phyloP scores from a whole-genome alignment of 2,329 filamentous ascomycete genomes.

The Lachnellula occidentalis region DNA sequence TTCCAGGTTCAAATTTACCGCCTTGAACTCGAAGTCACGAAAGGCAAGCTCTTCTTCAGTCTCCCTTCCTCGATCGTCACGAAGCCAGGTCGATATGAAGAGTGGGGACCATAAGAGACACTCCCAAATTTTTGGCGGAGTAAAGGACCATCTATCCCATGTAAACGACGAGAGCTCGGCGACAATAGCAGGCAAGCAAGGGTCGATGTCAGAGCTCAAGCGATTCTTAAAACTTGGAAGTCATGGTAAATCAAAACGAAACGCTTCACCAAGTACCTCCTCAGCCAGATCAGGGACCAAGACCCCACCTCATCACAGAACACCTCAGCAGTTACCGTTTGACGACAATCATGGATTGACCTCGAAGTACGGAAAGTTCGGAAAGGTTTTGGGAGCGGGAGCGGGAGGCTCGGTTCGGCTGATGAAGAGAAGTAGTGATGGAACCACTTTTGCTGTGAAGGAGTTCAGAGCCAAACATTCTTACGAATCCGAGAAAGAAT shows the following conservation, averaged over 20 bases:
- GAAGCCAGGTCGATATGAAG: constrained; percentile 34
- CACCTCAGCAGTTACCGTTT: constrained; percentile 70
- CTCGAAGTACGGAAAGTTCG: constrained; percentile 93
- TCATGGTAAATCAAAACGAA: constrained; percentile 60
- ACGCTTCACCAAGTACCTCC: constrained; percentile 56
- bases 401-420: constrained; percentile 91
- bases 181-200: constrained; percentile 51
- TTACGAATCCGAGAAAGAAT: constrained; percentile 91
- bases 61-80: constrained; percentile 41
- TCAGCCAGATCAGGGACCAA: constrained; percentile 46
- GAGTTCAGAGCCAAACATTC: constrained; percentile 89
- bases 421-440: constrained; percentile 89
- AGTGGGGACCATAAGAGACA: constrained; percentile 48
- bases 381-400: constrained; percentile 86
- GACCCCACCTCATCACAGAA: constrained; percentile 42
- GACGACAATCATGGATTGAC: constrained; percentile 87
- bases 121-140: constrained; percentile 38
- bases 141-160: constrained; percentile 41
- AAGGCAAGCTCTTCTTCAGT: constrained; percentile 48
- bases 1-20: constrained; percentile 70
- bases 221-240: constrained; percentile 87
- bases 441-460: constrained; percentile 93
- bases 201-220: constrained; percentile 92
- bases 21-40: constrained; percentile 63
- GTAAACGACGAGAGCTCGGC: constrained; percentile 41